Evolutionary conservation across 2,329 filamentous ascomycete species (phyloP), one percentile per base, ranked within the genome.

Genomic region (Paecilomyces dactylethromorphus): DNA sequence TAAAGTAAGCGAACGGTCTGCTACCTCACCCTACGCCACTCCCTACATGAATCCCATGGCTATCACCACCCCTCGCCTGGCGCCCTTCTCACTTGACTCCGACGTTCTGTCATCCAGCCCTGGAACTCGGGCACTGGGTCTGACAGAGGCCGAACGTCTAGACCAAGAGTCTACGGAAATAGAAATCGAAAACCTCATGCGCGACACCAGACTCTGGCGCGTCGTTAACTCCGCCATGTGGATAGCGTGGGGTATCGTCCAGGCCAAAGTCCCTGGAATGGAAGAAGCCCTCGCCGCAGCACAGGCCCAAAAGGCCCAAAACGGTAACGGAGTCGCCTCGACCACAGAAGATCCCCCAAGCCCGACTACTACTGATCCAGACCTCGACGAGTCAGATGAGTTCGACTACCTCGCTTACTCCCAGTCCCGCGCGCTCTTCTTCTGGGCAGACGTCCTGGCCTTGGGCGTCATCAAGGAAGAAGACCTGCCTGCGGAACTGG

Each of bases 171-270:
- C 81, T 53, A 79, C 83, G 4, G 91, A 96, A 56, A 75, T 79
- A 39, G 85, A 89, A 66, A 82, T 95, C 5, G 79, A 84, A 54
- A 83, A 85, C 56, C 79, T 99, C 29, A 79, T 94, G 69, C 84
- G 87, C 49, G 92, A 97, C 76, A 87, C 91, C 2, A 81, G 86
- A 15, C 79, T 96, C 53, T 99, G 94, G 94, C 86, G 94, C 2
- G 80, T 90, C 0, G 90, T 91, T 45, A 96, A 94, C 75, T 92
- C 88, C 35, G 91, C 91, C 1, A 86, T 90, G 76, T 99, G 94
- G 94, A 85, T 95, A 24, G 90, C 92, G 1, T 99, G 94, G 94
- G 94, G 94, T 24, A 91, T 97, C 62, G 89, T 99, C 56, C 94
- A 99, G 76, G 93, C 94, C 54, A 92, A 94, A 71, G 82, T 96